A percentile compares a stretch with the other conserved stretches of the same genome.
phyloP scores from a whole-genome alignment of 345 rosid species.

The Arabidopsis thaliana region TAIR10.1 NC_003071.7:16176501-16177000 shows the following conservation, averaged over 20 bases:
- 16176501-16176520: too few species aligned
- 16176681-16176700: too few species aligned
- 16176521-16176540: too few species aligned
- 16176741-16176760: neutral
- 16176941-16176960: conserved; percentile 39
- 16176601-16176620: too few species aligned
- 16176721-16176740: neutral
- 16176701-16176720: too few species aligned
- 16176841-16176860: neutral
- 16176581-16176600: too few species aligned
- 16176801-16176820: neutral
- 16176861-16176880: conserved; percentile 1
- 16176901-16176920: conserved; percentile 41
- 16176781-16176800: neutral
- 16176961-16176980: conserved; percentile 45
- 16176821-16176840: neutral
- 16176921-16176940: conserved; percentile 43
- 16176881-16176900: neutral
- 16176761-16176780: neutral
- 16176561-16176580: too few species aligned
- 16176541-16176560: too few species aligned
- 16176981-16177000: conserved; percentile 46
- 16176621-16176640: too few species aligned
- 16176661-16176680: too few species aligned
- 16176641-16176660: too few species aligned